Evolutionary conservation across 2,329 filamentous ascomycete species (phyloP), one percentile per base, ranked within the genome.

Genomic region (Epichloe elymi): DNA sequence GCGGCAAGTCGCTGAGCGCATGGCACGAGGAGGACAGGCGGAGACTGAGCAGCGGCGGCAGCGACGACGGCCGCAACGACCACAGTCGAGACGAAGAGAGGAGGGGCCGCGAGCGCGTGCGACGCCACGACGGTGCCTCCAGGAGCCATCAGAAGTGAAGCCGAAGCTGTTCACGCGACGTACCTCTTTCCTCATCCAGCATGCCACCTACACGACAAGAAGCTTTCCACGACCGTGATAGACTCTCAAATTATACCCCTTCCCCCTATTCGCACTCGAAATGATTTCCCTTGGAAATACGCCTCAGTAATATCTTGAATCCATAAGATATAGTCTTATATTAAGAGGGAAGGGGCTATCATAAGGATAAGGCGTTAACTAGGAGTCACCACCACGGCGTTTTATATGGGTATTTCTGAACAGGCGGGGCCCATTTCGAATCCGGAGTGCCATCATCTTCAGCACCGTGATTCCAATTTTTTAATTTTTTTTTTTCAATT

Each of bases 1-100:
- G 76, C 51, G 78, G 78, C 58, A 81, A 80, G 70, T 70, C 75
- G 39, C 63, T 81, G 41, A 76, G 76, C 61, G 66, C 72, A 15
- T 80, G 76, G 76, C 78, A 81, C 61, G 78, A 81, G 64, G 78
- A 81, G 65, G 58, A 60, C 44, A 54, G 59, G 3, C 51, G 57
- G 20, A 64, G 68, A 17, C 61, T 70, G 49, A 70, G 67, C 63
- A 65, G 62, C 51, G 61, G 60, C 23, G 44, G 56, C 48, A 65
- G 65, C 46, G 65, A 68, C 26, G 70, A 69, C 42, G 54, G 53
- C 17, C 30, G 47, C 37, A 48, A 47, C 68, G 71, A 57, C 64
- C 70, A 57, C 61, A 66, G 57, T 65, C 53, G 54, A 38, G 54
- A 55, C 20, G 55, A 59, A 37, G 53, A 57, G 33, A 35, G 41